Evolutionary conservation across 2,329 filamentous ascomycete species (phyloP), one percentile per base, ranked within the genome.

Genomic region (Microcera coccophila): DNA sequence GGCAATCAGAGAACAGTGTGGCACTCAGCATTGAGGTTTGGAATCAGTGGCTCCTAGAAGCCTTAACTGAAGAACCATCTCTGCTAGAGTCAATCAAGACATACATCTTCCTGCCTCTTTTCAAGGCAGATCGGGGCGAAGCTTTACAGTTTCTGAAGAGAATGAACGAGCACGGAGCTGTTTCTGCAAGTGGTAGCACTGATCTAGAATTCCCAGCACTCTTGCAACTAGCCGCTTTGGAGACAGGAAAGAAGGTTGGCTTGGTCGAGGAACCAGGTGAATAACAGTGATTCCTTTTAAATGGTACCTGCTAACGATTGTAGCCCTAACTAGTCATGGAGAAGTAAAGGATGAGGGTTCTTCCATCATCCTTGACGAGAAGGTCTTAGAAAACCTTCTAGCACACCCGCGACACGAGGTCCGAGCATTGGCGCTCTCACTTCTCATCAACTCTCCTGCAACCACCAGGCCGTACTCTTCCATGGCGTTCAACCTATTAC

Each of bases 341-440:
- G 45, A 45, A 19, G 24, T 44, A 5, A 41, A 22, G 15, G 49
- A 51, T 12, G 55, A 57, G 50, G 52, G 22, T 4, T 47, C 38
- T 5, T 52, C 58, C 3, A 62, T 73, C 24, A 48, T 64, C 14
- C 54, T 74, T 22, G 55, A 65, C 32, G 62, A 71, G 57, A 61
- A 62, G 44, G 64, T 76, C 3, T 62, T 85, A 7, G 73, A 77
- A 28, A 65, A 59, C 24, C 71, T 84, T 3, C 62, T 84, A 21
- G 67, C 68, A 3, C 74, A 79, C 65, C 72, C 72, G 32, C 79
- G 79, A 55, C 70, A 80, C 54, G 72, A 81, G 49, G 82, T 91
- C 39, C 81, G 90, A 20, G 78, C 90, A 18, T 79, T 90, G n/a
- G 87, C 87, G 0, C 75, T 96, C 28, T 88, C 88, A 20, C 75